Evolutionary conservation across 139 green algal genomes (phyloP).

Genomic region (Chlamydomonas urium): DNA sequence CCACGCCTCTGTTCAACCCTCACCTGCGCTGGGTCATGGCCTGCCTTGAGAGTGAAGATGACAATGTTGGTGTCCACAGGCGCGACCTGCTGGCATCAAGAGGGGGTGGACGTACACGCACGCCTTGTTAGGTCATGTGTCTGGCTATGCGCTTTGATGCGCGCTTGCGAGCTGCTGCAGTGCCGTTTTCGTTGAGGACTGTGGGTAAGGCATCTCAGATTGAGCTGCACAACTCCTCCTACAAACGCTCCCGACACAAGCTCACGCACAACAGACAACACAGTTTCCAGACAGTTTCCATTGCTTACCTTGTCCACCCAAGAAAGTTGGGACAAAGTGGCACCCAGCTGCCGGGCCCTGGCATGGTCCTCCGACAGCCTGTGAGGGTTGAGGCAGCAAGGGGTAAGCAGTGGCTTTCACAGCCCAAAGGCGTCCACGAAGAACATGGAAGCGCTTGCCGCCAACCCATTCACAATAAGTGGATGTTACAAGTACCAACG

Average conservation of each 20-base stretch:
- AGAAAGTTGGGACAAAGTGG: conserved; percentile 5
- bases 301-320: conserved; percentile 21
- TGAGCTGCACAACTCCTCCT: not conserved
- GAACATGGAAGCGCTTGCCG: not conserved
- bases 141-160: no score
- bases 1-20: no score
- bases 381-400: not conserved
- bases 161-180: no score
- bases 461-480: not conserved
- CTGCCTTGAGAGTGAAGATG: conserved; percentile 20
- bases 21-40: not conserved
- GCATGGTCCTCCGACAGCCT: conserved; percentile 30
- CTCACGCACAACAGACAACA: not conserved
- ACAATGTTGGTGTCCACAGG: conserved; percentile 38
- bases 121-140: not conserved
- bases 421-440: not conserved
- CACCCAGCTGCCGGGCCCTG: conserved; percentile 19
- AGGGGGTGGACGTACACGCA: not conserved
- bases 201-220: no score
- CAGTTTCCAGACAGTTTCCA: no score
- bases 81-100: not conserved
- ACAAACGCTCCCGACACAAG: not conserved
- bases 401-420: not conserved
- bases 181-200: no score
- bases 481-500: not conserved